These are phyloP conservation scores for Candida sp. DNA, from an alignment of 1,139 yeast genomes.

Conservation along the genomic window DNA sequence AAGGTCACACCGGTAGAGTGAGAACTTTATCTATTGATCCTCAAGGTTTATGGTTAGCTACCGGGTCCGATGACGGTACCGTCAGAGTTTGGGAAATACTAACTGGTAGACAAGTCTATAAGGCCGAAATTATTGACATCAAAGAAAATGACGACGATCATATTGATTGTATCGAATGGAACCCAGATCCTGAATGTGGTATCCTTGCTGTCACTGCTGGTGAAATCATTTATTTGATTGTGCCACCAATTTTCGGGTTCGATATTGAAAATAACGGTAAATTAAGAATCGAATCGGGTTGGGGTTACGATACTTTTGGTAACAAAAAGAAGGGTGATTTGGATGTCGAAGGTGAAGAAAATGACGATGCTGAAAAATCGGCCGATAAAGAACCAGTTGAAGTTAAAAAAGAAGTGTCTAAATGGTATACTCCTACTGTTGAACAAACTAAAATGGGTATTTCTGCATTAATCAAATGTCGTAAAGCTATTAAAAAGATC, in stretches of 20 bases:
- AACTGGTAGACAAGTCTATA: conserved; percentile 91
- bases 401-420: conserved; percentile 60
- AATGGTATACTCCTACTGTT: conserved; percentile 81
- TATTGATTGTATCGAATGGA: conserved; percentile 86
- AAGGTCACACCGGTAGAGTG: conserved; percentile 81
- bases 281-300: conserved; percentile 81
- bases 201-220: conserved; percentile 85
- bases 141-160: conserved; percentile 66
- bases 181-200: conserved; percentile 72
- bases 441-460: conserved; percentile 66
- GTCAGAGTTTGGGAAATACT: conserved; percentile 96
- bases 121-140: conserved; percentile 48
- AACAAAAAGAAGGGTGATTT: conserved; percentile 47
- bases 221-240: conserved; percentile 70
- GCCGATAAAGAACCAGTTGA: conserved; percentile 24
- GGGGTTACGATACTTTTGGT: conserved; percentile 84
- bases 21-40: conserved; percentile 86
- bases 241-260: conserved; percentile 90
- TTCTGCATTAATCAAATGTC: conserved; percentile 64
- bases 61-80: conserved; percentile 96
- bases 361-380: conserved; percentile 25
- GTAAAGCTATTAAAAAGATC: conserved; percentile 72
- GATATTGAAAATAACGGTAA: conserved; percentile 83
- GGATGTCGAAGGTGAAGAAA: conserved; percentile 40
- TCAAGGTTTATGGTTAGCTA: conserved; percentile 91